phyloP scores from a whole-genome alignment of 306 rosid genomes.

The Glycine tomentella region DNA sequence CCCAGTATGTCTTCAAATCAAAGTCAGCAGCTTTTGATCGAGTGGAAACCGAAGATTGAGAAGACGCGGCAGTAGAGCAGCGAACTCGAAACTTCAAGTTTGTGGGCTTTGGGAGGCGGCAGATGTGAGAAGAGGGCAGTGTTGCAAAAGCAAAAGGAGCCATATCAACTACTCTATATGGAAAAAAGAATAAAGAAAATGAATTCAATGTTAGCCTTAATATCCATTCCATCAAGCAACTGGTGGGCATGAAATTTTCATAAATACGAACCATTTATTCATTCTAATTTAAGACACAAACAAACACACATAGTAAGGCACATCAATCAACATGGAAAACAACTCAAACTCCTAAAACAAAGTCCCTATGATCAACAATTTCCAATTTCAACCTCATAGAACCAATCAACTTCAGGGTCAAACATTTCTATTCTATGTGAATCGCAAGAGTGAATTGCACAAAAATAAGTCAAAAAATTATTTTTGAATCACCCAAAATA shows the following conservation, averaged over 20 bases:
- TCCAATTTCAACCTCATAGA: not conserved
- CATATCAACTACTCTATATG: constrained; percentile 46
- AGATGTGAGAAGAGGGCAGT: constrained; percentile 50
- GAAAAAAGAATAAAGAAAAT: not conserved
- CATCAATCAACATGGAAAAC: no score
- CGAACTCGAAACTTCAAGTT: constrained; percentile 49
- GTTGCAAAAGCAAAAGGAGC: constrained; percentile 59
- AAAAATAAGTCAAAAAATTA: not conserved
- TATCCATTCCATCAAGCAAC: not conserved
- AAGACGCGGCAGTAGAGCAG: constrained; percentile 44
- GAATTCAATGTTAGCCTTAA: constrained; percentile 10
- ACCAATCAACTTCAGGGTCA: not conserved
- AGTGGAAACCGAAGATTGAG: constrained; percentile 40
- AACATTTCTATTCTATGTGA: not conserved
- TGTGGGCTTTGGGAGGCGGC: constrained; percentile 49
- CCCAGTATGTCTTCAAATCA: constrained; percentile 88
- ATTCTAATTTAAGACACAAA: constrained; percentile 1
- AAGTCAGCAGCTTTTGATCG: constrained; percentile 56
- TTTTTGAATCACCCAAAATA: no score
- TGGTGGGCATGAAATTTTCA: not conserved
- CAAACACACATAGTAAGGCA: not conserved
- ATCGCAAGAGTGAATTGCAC: no score
- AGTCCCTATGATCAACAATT: no score
- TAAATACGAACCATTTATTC: not conserved
- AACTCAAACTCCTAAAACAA: no score